Evolutionary conservation across 2,329 filamentous ascomycete genomes (phyloP), one percentile per base, ranked within the genome.

Genomic region (Aspergillus sp.): DNA sequence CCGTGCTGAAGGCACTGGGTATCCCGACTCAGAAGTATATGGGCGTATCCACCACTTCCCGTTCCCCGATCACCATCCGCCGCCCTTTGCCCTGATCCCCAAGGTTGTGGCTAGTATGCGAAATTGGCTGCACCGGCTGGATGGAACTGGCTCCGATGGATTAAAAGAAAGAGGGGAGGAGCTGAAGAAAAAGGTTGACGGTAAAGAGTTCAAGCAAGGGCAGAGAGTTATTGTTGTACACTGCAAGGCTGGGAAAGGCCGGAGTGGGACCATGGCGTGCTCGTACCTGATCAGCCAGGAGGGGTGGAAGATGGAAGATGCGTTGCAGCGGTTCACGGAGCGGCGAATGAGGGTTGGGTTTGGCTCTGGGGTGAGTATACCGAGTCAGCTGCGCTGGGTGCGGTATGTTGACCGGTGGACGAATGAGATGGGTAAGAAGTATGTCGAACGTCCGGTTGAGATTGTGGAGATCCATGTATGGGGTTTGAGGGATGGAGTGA

Each of bases 21-120:
- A 99, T 72, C 93, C 93, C 0, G 95, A 99, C 73, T 86, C 88
- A 19, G 91, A 93, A 61, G 94, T 99, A 1, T 92, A 97, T 74
- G 85, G 87, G 38, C 85, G 93, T 3, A 89, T 98, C 66, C 87
- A 90, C 66, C 95, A 99, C 78, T 98, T 93, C 72, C 95, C 95
- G 0, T 99, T 92, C 88, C 95, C 95, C 0, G 95, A 99, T 74
- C 95, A 99, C 74, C 95, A 99, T 74, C 95, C 95, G 3, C 95
- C 95, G 56, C 95, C 95, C 0, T 99, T 99, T 71, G 85, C 88
- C 23, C 82, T 98, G 22, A 89, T 99, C 41, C 94, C 94, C 0
- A 84, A 92, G 78, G 93, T 97, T 64, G 88, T 97, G 85, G 93
- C 89, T 1, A 91, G 91, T 70, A 98, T 99, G 93, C 85, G 91